A percentile compares a stretch with the other conserved stretches of the same genome.
Evolutionary conservation across 2,329 filamentous ascomycete species (phyloP).

Genomic region (Aspergillus cejpii): DNA sequence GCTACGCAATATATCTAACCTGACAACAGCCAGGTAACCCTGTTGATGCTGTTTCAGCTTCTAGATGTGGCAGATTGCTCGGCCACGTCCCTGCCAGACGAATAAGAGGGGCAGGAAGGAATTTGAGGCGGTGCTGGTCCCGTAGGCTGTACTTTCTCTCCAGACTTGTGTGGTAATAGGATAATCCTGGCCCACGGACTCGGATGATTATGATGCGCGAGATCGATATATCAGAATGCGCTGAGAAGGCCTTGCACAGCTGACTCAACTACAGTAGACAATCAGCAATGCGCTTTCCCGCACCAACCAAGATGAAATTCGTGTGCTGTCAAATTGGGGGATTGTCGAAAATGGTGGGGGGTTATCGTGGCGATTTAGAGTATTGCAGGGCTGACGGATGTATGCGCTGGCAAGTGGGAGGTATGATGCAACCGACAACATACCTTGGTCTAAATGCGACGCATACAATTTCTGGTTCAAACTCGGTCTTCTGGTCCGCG

Average conservation of each 20-base stretch:
- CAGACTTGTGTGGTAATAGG: conserved; percentile 9
- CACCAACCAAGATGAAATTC: conserved; percentile 16
- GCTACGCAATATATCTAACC: conserved; percentile 21
- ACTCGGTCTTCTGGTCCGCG: conserved; percentile 13
- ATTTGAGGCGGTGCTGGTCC: conserved; percentile 29
- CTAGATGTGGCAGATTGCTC: conserved; percentile 17
- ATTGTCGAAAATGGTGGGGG: conserved; percentile 14
- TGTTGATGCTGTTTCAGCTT: conserved; percentile 14
- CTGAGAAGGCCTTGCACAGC: conserved; percentile 18
- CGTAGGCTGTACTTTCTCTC: conserved; percentile 12
- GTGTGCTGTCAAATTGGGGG: conserved; percentile 25
- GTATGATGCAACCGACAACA: conserved; percentile 30
- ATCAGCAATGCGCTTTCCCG: conserved; percentile 21
- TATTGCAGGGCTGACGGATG: conserved; percentile 27
- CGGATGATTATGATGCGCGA: conserved; percentile 13
- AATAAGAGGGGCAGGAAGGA: conserved; percentile 11
- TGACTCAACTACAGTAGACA: conserved; percentile 19
- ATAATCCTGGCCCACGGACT: conserved; percentile 13
- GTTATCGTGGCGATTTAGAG: conserved; percentile 26
- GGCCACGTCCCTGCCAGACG: conserved; percentile 21
- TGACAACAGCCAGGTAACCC: conserved; percentile 19
- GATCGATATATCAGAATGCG: conserved; percentile 27
- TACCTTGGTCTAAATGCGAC: conserved; percentile 34
- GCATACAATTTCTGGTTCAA: conserved; percentile 23
- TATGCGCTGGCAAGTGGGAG: conserved; percentile 38